Percentiles rank a stretch among this genome's conserved stretches.
Conservation (phyloP, 2,329 filamentous ascomycete species). For the Colletotrichum phormii region DNA sequence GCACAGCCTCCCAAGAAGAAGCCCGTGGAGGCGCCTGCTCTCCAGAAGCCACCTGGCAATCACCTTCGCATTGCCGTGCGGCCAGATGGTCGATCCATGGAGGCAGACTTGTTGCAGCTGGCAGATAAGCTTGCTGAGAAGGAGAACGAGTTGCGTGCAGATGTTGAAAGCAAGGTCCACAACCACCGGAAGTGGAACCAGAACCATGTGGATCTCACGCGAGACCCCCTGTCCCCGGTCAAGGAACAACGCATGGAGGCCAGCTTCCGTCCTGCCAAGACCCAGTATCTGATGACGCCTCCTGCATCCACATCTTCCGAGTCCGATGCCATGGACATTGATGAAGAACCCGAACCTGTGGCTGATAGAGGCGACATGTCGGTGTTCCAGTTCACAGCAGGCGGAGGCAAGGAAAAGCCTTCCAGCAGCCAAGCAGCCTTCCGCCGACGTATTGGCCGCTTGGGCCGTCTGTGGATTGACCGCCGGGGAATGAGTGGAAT, state of each 20-base stretch:
- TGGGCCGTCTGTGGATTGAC: slow-evolving; percentile 90
- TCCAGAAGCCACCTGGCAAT: slow-evolving; percentile 70
- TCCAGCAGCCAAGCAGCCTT: slow-evolving; percentile 71
- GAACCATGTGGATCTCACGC: slow-evolving; percentile 88
- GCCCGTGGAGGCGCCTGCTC: slow-evolving; percentile 67
- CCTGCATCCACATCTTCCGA: slow-evolving; percentile 68
- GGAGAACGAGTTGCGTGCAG: slow-evolving; percentile 81
- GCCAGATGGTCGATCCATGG: slow-evolving; percentile 76
- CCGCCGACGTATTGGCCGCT: slow-evolving; percentile 84
- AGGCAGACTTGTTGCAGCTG: slow-evolving; percentile 82
- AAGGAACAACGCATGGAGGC: slow-evolving; percentile 71
- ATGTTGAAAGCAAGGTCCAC: slow-evolving; percentile 87
- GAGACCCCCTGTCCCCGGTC: slow-evolving; percentile 84
- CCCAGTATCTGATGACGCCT: slow-evolving; percentile 76
- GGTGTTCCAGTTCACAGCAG: slow-evolving; percentile 60
- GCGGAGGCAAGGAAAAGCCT: slow-evolving; percentile 52
- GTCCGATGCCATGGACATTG: slow-evolving; percentile 63
- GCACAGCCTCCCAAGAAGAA: slow-evolving; percentile 78
- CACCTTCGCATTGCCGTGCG: slow-evolving; percentile 78
- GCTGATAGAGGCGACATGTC: slow-evolving; percentile 47
- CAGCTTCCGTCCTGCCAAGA: slow-evolving; percentile 78
- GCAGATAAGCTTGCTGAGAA: slow-evolving; percentile 84
- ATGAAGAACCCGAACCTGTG: slow-evolving; percentile 53
- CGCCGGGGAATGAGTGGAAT: slow-evolving; percentile 80
- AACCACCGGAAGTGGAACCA: slow-evolving; percentile 94